Evolutionary conservation across 2,329 filamentous ascomycete species (phyloP), one percentile per base, ranked within the genome.

Genomic region (Cytospora piceae): DNA sequence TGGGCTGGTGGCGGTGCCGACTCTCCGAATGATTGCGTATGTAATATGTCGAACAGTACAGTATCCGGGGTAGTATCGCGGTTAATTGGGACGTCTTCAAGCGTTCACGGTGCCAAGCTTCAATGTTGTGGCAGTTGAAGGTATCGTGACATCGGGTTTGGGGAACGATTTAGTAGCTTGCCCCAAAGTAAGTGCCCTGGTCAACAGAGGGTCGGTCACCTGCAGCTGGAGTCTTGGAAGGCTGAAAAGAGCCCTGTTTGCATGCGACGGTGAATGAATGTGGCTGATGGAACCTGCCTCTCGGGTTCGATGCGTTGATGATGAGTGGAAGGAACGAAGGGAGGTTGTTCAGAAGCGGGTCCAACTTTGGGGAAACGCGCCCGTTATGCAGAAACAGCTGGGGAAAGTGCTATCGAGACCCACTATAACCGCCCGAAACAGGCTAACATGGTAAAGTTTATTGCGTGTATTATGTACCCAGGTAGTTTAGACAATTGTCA

Each of bases 211-310:
- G 27, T 29, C 27, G 27, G 27, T 29, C 27, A 29, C 27, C 27
- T 29, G 27, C 27, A 29, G 27, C 27, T 29, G 27, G 27, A 29
- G 14, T 12, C 15, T 56, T 56, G 24, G 52, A 39, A 8, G 37
- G 46, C 32, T 34, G 37, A 31, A 34, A 37, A 34, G 42, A 32
- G 14, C 22, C 32, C 27, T 27, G 39, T 27, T 46, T 29, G 37
- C 37, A n/a, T 49, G 52, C 52, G 20, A 34, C 17, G 20, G 58
- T 20, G n/a, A n/a, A n/a, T 37, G 8, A 49, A 17, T 49, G 53
- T 49, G 52, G 55, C 37, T 56, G 39, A 63, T 57, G 60, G 49
- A 63, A 63, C 60, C 53, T 57, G 60, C 60, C 60, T 57, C 34
- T 57, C 60, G 53, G 53, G 39, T 37, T 12, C 34, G 34, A 34